A percentile compares a stretch with the other conserved stretches of the same genome.
Conservation (phyloP, 2,329 filamentous ascomycete genomes). For the Penicillium palitans region DNA sequence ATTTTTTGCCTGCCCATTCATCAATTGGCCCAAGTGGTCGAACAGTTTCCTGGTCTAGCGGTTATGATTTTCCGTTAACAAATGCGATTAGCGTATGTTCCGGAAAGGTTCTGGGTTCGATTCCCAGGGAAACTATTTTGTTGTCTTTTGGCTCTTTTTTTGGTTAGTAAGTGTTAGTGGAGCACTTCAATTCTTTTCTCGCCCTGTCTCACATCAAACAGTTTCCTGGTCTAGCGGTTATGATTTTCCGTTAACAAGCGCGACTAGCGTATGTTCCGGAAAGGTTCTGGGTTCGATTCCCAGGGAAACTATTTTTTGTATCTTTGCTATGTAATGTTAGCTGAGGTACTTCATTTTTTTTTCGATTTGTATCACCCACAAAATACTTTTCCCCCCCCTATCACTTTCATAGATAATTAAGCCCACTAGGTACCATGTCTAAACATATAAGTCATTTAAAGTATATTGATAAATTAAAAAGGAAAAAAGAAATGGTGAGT, state of each 20-base stretch:
- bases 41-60: slow-evolving; percentile 11
- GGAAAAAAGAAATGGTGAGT: too few species aligned
- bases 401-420: neutral
- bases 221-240: slow-evolving; percentile 6
- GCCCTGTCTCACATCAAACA: neutral
- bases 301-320: slow-evolving; percentile 10
- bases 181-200: too few species aligned
- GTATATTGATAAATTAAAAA: neutral
- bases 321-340: neutral
- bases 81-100: neutral
- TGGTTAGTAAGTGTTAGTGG: too few species aligned
- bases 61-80: slow-evolving; percentile 12
- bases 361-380: neutral
- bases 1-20: accelerated
- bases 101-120: slow-evolving; percentile 11
- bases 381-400: too few species aligned
- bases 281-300: slow-evolving; percentile 9
- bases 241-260: slow-evolving; percentile 7
- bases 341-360: neutral
- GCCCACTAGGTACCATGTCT: neutral
- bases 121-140: slow-evolving; percentile 8
- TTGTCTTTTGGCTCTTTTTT: neutral
- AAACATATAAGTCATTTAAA: neutral
- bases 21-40: neutral
- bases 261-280: neutral